These are phyloP conservation scores for Isatis lusitanica DNA, from an alignment of 441 rosid species.

Conservation along the genomic window DNA sequence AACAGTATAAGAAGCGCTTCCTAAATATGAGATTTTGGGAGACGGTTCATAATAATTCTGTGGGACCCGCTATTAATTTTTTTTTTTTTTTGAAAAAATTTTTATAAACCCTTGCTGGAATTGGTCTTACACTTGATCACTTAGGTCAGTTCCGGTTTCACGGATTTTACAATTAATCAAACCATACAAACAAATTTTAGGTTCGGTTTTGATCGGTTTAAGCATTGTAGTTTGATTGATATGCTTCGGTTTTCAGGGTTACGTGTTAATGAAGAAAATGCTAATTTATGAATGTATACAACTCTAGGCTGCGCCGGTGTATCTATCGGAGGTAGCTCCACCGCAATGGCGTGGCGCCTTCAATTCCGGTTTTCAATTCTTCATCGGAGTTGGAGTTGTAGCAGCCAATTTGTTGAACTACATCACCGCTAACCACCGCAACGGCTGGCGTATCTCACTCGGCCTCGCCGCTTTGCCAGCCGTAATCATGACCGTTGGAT, in stretches of 20 bases:
- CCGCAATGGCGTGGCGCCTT: slow-evolving; percentile 86
- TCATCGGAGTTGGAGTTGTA: slow-evolving; percentile 67
- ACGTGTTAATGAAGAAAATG: neutral
- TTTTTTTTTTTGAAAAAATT: too few species aligned
- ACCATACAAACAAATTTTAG: neutral
- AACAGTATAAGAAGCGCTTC: too few species aligned
- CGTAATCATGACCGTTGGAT: slow-evolving; percentile 61
- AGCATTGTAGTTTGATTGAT: neutral
- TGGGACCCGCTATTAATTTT: too few species aligned
- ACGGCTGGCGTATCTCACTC: slow-evolving; percentile 84
- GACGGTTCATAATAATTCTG: too few species aligned
- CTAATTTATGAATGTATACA: neutral
- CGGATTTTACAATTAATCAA: neutral
- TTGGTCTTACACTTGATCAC: too few species aligned
- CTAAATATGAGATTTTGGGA: too few species aligned
- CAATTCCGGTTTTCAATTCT: slow-evolving; percentile 71
- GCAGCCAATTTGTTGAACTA: slow-evolving; percentile 62
- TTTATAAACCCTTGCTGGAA: too few species aligned
- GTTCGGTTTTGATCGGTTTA: neutral
- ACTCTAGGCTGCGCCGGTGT: slow-evolving; percentile 71
- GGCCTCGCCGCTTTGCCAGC: slow-evolving; percentile 77
- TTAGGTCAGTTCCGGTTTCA: neutral
- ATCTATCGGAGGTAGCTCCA: slow-evolving; percentile 78
- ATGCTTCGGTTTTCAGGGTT: neutral
- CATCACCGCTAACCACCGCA: slow-evolving; percentile 47